Conservation (phyloP, 23 red algal species). For the Agarophyton chilense region DNA sequence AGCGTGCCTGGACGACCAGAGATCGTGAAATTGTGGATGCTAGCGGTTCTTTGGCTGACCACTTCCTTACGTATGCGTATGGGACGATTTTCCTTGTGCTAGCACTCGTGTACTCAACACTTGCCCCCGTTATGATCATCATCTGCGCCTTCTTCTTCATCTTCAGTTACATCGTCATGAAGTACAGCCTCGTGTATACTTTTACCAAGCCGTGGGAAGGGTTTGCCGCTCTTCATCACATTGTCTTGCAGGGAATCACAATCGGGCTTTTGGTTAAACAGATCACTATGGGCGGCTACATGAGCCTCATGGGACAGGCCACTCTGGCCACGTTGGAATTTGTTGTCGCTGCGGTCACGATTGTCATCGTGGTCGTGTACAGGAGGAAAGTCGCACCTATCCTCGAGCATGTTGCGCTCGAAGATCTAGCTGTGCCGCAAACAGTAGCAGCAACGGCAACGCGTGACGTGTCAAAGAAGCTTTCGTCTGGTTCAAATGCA, state of each 20-base stretch:
- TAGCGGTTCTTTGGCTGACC: conserved; percentile 24
- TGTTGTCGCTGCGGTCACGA: not conserved
- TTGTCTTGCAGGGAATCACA: conserved; percentile 10
- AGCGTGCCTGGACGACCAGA: conserved; percentile 40
- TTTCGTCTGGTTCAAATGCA: not conserved
- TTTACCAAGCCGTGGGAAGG: conserved; percentile 60
- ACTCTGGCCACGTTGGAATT: conserved; percentile 4
- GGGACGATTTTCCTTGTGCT: conserved; percentile 48
- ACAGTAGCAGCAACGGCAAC: not conserved
- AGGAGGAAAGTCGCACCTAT: not conserved
- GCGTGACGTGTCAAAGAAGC: not conserved
- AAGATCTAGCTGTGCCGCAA: not conserved
- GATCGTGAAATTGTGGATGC: conserved; percentile 45
- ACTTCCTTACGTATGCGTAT: conserved; percentile 46
- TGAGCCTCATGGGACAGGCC: conserved; percentile 12
- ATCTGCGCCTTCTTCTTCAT: conserved; percentile 38
- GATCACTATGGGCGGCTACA: conserved; percentile 2
- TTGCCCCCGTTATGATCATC: conserved; percentile 46
- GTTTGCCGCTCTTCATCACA: conserved; percentile 9
- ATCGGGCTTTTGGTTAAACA: not conserved
- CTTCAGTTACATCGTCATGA: conserved; percentile 47
- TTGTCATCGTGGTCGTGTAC: not conserved
- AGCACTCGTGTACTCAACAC: conserved; percentile 40
- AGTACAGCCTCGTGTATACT: conserved; percentile 63
- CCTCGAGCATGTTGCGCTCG: not conserved